Base-by-base conservation (phyloP, 352 stramenopile species). In the Pythium phragmiticola region DNA sequence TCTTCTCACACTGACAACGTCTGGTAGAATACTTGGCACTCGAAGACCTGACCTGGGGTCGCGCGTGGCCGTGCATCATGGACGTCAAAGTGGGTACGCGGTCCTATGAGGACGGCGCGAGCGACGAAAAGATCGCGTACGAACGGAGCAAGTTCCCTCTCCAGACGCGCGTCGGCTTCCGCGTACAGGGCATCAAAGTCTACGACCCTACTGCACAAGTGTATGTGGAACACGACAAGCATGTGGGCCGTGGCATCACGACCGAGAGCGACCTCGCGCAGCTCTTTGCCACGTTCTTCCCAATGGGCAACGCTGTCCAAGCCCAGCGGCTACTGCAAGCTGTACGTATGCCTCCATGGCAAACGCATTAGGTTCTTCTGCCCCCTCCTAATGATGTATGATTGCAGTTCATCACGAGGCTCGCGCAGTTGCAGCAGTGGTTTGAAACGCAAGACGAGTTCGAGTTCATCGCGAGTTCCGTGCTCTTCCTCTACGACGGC, bases 11-110 rank as follows among this genome's bases (percentile, higher is more conserved):
- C 7, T 52, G n/a, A 34, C 19, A n/a, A 11, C n/a, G 2, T 57
- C 11, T 57, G 49, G 41, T 52, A 93, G 84, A 88, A 45, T 96
- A 97, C 72, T 70, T 99, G 17, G 66, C 88, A 34, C 73, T 99
- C 30, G 77, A 96, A 50, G 89, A 99, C 68, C 60, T 98, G 21
- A 97, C 92, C n/a, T 75, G 59, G 49, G 80, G 75, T 11, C 93
- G 94, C 41, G 21, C 51, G 21, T 83, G 84, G 67, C 93, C 96
- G 11, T 98, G 92, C 71, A 87, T 98, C 50, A 97, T 99, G 78
- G 96, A 99, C 74, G 80, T 99, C 50, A 99, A 99, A 79, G 96
- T 99, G 66, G 96, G 96, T 47, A 94, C 82, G 37, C 79, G 88
- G 68, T 98, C 95, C n/a, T 99, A 95, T 69, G 96, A 99, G 68